Evolutionary conservation across 1,284 basidiomycete genomes (phyloP).

Genomic region (Papiliotrema laurentii): DNA sequence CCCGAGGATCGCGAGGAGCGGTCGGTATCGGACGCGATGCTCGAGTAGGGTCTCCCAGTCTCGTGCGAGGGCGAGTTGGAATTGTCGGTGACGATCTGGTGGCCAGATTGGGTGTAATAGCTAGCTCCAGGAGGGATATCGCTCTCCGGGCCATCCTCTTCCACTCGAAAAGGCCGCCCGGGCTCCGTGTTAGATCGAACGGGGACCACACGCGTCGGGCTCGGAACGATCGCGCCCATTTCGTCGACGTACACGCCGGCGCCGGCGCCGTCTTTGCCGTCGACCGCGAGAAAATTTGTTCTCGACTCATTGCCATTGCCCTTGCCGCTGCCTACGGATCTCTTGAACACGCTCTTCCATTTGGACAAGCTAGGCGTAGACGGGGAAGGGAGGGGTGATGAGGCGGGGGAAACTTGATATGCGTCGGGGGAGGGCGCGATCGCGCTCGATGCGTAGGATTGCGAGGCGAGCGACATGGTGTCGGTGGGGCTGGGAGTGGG

Average conservation of each 20-base stretch:
- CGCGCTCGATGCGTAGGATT: neutral
- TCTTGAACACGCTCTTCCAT: slow-evolving; percentile 33
- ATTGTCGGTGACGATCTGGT: slow-evolving; percentile 5
- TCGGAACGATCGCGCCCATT: neutral
- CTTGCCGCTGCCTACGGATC: slow-evolving; percentile 16
- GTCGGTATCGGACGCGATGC: slow-evolving; percentile 14
- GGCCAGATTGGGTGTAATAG: slow-evolving; percentile 10
- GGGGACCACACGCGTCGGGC: neutral
- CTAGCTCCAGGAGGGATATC: neutral
- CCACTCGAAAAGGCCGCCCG: no score
- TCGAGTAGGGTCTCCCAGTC: slow-evolving; percentile 12
- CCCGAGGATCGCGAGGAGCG: slow-evolving; percentile 24
- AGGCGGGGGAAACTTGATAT: slow-evolving; percentile 12
- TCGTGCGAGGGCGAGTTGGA: slow-evolving; percentile 12
- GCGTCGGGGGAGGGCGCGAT: slow-evolving; percentile 6
- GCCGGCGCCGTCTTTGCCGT: neutral
- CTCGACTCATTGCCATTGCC: slow-evolving; percentile 17
- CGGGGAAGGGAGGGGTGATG: slow-evolving; percentile 7
- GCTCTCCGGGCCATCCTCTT: neutral
- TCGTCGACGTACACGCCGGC: neutral
- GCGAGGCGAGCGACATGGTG: neutral
- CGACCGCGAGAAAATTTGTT: neutral
- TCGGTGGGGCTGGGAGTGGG: no score
- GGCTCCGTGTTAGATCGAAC: neutral
- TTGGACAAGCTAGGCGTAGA: slow-evolving; percentile 12